Evolutionary conservation across 75 land plant species (phyloP), one percentile per base, ranked within the genome.

Genomic region (Cunninghamia lanceolata): DNA sequence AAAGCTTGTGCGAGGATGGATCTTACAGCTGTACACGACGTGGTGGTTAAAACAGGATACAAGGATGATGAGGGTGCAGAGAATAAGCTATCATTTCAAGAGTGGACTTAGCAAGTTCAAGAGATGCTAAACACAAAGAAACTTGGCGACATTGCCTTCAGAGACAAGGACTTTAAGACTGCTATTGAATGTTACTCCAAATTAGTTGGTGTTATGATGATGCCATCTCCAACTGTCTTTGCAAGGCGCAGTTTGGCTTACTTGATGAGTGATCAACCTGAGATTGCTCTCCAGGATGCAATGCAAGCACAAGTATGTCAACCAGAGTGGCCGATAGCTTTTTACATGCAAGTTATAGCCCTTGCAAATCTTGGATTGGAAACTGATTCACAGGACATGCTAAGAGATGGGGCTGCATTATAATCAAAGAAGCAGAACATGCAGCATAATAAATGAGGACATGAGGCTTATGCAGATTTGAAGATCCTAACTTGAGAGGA

Each of bases 81-180:
- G 30, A 95, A 94, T 89, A 88, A 97, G 99, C 95, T 97, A 17
- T 97, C 99, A 28, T 97, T 97, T 89, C 99, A 97, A 93, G 98
- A 95, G 84, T 97, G 99, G 99, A 97, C 99, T 4, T 95, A 97
- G 83, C 99, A 97, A 90, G 97, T 97, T 83, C 99, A 97, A 87
- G 99, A 97, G 50, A 95, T 97, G 93, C 86, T 97, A 15, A 97
- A 97, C 83, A 95, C 97, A 25, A 94, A 96, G 90, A 97, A 94
- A 86, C 91, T 87, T 83, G 99, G 99, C 15, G 99, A 97, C 76
- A 90, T 94, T 85, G 97, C 99, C 71, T 97, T 97, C 84, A 89
- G 96, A 30, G 99, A 97, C 87, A 97, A 95, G 90, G 97, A 97
- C 85, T 97, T 95, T 86, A 91, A 93, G 89, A 89, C 79, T 85